Evolutionary conservation across 2,329 filamentous ascomycete genomes (phyloP), one percentile per base, ranked within the genome.

Genomic region (Colletotrichum sojae): DNA sequence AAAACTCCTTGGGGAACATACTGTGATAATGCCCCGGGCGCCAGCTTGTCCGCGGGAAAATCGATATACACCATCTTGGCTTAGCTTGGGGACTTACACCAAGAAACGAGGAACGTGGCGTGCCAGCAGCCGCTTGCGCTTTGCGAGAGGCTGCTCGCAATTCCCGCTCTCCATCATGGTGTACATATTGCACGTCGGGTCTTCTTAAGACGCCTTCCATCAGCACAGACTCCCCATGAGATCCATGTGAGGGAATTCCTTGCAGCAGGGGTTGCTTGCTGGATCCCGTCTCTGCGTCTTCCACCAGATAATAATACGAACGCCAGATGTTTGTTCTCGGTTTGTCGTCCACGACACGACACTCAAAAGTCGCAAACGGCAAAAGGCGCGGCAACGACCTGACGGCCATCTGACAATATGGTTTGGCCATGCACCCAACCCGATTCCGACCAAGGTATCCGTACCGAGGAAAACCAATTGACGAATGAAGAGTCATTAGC

Each of bases 191-290:
- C 15, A 63, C 27, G 27, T 25, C 45, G 57, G 12, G 52, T 67
- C 59, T 57, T 67, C 59, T 57, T 57, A 57, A 63, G 46, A 20
- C 31, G 31, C 31, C 31, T 36, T 36, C 31, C 31, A 36, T 25
- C 31, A 46, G 59, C 60, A 63, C 59, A 57, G 64, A 52, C 64
- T 55, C 36, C 16, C 3, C 5, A 49, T 45, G 16, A 57, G 51
- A 51, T 45, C 43, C 52, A 27, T 43, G 18, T 43, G 53, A 36
- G 61, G 61, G 20, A 48, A 27, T 65, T 65, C 46, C 31, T 61
- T 65, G 59, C 36, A 18, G 46, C 20, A 31, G 16, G 18, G 27
- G n/a, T n/a, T 45, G 48, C 13, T n/a, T 22, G 31, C 16, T 27
- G 31, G 15, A 52, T 22, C 16, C 22, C 52, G 40, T 58, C 61